Conservation (phyloP, 495 filamentous ascomycete species). For the Melanomma pulvis-pyrius region DNA sequence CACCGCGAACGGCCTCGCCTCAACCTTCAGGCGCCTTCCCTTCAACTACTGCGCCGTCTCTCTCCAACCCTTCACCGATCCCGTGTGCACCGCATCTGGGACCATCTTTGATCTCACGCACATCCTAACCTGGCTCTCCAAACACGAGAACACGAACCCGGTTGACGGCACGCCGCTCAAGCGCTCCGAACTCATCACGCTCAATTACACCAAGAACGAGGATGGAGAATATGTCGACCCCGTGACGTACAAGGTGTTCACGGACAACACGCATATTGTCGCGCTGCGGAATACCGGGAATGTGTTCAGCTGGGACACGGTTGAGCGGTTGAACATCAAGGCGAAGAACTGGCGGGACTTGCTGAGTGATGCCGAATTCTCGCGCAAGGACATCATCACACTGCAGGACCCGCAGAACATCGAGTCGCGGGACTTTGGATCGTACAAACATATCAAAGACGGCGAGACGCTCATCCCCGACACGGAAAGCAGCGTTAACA, state of each 20-base stretch:
- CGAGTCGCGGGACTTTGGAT: slow-evolving; percentile 76
- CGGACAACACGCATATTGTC: slow-evolving; percentile 96
- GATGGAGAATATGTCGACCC: slow-evolving; percentile 93
- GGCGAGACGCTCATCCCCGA: slow-evolving; percentile 69
- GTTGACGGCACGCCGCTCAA: slow-evolving; percentile 79
- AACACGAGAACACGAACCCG: slow-evolving; percentile 81
- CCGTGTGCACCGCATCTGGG: slow-evolving; percentile 47
- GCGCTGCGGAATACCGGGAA: slow-evolving; percentile 87
- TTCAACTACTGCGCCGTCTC: slow-evolving; percentile 98
- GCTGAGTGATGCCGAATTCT: slow-evolving; percentile 84
- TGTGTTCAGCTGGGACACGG: slow-evolving; percentile 93
- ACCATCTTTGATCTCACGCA: slow-evolving; percentile 51
- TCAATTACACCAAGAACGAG: slow-evolving; percentile 90
- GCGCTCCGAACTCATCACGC: slow-evolving; percentile 80
- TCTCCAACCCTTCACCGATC: slow-evolving; percentile 71
- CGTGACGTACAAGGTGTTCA: slow-evolving; percentile 95
- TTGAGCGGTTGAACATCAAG: slow-evolving; percentile 95
- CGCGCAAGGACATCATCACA: slow-evolving; percentile 90
- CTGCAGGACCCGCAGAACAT: slow-evolving; percentile 96
- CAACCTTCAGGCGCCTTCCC: slow-evolving; percentile 82
- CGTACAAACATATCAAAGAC: slow-evolving; percentile 88
- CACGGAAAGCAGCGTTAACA: slow-evolving; percentile 68
- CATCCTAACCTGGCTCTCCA: slow-evolving; percentile 80
- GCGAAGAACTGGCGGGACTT: slow-evolving; percentile 95
- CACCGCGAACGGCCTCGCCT: slow-evolving; percentile 50